These are phyloP conservation scores for Syncephalis plumigaleata DNA, from an alignment of 371 early-diverging fungal genomes.

Conservation along the genomic window DNA sequence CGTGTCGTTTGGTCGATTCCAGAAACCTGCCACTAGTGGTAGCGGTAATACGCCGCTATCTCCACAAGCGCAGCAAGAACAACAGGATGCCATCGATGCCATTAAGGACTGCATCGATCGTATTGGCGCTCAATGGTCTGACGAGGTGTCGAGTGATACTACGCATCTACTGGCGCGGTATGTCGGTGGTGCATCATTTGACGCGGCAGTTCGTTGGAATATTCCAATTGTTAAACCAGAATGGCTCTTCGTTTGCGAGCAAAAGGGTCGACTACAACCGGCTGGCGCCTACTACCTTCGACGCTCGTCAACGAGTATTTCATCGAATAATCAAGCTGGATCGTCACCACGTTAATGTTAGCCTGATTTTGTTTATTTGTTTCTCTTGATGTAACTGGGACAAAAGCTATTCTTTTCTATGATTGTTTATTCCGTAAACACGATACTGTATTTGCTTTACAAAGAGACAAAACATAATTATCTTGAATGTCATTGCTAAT, in stretches of 20 bases:
- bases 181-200: slow-evolving; percentile 69
- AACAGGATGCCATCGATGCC: slow-evolving; percentile 27
- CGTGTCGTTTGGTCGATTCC: slow-evolving; percentile 79
- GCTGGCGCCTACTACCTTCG: slow-evolving; percentile 18
- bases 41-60: not conserved
- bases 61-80: no score
- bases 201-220: slow-evolving; percentile 67
- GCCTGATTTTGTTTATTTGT: no score
- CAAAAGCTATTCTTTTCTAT: no score
- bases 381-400: no score
- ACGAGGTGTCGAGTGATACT: slow-evolving; percentile 67
- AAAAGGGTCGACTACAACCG: slow-evolving; percentile 73
- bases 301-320: no score
- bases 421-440: no score
- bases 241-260: slow-evolving; percentile 82
- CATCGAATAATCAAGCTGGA: no score
- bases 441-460: no score
- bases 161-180: slow-evolving; percentile 81
- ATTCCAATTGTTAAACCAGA: slow-evolving; percentile 88
- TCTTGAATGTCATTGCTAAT: no score
- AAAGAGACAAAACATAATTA: no score
- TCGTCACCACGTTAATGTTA: no score
- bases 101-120: slow-evolving; percentile 59
- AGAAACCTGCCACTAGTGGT: slow-evolving; percentile 26
- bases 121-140: slow-evolving; percentile 78